These are phyloP conservation scores for Mantamonas sphyraenae DNA, from an alignment of 78 protist species.

Conservation along the genomic window DNA sequence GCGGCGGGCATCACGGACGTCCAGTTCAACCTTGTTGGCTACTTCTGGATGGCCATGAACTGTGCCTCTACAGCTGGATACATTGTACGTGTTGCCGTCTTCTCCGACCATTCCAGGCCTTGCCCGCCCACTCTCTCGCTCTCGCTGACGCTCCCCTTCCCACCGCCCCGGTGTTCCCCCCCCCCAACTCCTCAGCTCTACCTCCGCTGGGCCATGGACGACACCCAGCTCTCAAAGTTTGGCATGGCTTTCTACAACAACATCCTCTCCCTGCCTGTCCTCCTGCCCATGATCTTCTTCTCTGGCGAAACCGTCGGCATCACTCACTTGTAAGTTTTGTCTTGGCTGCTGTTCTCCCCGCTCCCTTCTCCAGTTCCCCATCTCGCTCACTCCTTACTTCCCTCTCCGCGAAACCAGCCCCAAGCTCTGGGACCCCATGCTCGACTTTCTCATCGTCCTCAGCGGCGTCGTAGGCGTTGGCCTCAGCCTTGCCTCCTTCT, in stretches of 20 bases:
- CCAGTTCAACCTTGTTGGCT: neutral
- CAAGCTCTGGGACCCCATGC: neutral
- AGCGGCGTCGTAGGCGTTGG: conserved; percentile 8
- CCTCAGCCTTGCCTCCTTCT: conserved; percentile 17
- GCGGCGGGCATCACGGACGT: neutral
- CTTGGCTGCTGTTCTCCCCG: too few species aligned
- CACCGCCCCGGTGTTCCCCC: too few species aligned
- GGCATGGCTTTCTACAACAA: conserved; percentile 27
- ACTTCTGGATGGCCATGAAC: conserved; percentile 14
- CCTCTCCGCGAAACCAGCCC: too few species aligned
- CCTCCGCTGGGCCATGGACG: neutral
- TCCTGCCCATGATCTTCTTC: neutral
- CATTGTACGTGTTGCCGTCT: neutral
- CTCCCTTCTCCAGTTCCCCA: too few species aligned
- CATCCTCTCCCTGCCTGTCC: neutral
- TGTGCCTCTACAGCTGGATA: conserved; percentile 3
- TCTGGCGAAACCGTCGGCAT: neutral
- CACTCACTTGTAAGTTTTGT: neutral
- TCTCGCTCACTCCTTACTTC: too few species aligned
- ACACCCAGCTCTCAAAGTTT: conserved; percentile 8
- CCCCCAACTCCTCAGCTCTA: conserved; percentile 1
- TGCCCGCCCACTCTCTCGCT: too few species aligned
- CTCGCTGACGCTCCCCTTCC: neutral
- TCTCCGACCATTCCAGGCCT: too few species aligned
- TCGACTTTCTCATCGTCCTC: neutral